Evolutionary conservation across 179 eudicot species (phyloP).

Genomic region (Beta lomatogona): DNA sequence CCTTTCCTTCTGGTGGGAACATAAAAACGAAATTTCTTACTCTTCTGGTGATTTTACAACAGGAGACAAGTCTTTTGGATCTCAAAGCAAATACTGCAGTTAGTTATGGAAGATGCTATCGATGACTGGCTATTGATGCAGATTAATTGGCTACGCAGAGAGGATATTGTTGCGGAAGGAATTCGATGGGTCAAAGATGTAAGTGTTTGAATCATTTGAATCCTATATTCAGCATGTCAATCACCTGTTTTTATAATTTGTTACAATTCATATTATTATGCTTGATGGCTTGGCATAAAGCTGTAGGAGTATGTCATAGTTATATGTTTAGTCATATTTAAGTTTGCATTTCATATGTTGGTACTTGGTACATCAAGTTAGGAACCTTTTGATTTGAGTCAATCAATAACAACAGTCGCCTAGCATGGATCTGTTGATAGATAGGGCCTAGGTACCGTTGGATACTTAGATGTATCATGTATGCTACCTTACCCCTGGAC

Average conservation of each 20-base stretch:
- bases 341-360: background rate
- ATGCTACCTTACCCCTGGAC: too few species aligned
- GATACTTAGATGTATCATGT: background rate
- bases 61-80: conserved; percentile 99
- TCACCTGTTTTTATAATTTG: background rate
- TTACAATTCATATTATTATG: background rate
- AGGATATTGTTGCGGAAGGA: conserved; percentile 83
- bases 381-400: background rate
- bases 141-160: conserved; percentile 87
- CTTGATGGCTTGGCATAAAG: background rate
- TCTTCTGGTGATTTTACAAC: conserved; percentile 29
- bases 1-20: background rate
- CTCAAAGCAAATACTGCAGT: conserved; percentile 94
- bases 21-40: background rate
- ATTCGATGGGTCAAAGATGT: conserved; percentile 94
- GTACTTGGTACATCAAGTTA: too few species aligned
- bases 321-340: background rate
- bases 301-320: background rate
- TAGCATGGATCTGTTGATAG: background rate
- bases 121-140: conserved; percentile 95
- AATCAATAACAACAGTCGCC: background rate
- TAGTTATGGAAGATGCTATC: conserved; percentile 98
- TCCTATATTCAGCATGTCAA: background rate
- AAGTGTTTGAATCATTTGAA: conserved; percentile 36
- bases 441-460: background rate